Conservation (phyloP, 805 yeast genomes). For the Saturnispora dispora region DNA sequence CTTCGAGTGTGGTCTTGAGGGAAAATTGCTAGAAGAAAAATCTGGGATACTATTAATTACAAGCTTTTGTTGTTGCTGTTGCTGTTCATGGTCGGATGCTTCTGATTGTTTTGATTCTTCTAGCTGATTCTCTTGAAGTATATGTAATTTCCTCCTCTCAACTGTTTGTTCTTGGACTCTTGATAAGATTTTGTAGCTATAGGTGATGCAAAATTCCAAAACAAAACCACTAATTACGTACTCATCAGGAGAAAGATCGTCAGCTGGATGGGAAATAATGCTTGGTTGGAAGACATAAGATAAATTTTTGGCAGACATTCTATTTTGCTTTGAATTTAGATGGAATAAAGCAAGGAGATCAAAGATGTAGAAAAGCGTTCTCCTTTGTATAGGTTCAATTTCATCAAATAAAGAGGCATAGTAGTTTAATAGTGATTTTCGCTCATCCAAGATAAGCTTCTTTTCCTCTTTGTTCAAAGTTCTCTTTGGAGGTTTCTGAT, state of each 20-base stretch:
- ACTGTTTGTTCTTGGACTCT: constrained; percentile 24
- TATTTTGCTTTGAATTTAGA: constrained; percentile 62
- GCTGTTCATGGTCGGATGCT: background rate
- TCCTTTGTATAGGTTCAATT: constrained; percentile 72
- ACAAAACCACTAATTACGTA: constrained; percentile 80
- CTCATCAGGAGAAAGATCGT: constrained; percentile 88
- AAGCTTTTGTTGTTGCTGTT: background rate
- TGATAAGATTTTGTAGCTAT: constrained; percentile 71
- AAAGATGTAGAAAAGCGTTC: constrained; percentile 73
- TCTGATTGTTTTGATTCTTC: background rate
- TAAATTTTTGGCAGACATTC: constrained; percentile 87
- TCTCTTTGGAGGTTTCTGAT: constrained; percentile 25
- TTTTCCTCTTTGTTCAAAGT: constrained; percentile 26
- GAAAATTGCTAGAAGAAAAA: background rate
- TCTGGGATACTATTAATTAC: background rate
- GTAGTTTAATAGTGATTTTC: constrained; percentile 58
- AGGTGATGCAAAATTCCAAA: constrained; percentile 81
- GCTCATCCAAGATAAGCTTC: constrained; percentile 37
- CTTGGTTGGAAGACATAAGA: constrained; percentile 98
- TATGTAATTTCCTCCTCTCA: background rate
- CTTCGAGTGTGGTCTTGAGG: constrained; percentile 29
- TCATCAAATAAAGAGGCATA: constrained; percentile 60
- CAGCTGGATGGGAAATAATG: constrained; percentile 84
- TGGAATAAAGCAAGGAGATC: constrained; percentile 84
- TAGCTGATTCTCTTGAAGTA: background rate